Evolutionary conservation across 2,329 filamentous ascomycete species (phyloP).

Genomic region (Didymella keratinophila): DNA sequence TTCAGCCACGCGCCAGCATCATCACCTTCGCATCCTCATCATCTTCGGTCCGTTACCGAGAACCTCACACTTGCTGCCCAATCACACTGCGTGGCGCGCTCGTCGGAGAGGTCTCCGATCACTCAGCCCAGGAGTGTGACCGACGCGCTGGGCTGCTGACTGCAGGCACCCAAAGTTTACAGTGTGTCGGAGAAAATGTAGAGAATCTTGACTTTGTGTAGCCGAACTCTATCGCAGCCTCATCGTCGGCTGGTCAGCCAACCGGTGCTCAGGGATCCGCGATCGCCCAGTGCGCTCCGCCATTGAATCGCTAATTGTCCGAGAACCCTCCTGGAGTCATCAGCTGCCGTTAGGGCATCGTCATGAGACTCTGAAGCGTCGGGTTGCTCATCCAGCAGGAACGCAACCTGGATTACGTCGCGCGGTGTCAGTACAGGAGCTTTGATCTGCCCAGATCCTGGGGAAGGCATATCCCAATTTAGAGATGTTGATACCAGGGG

Average conservation of each 20-base stretch:
- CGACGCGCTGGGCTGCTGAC: constrained; percentile 8
- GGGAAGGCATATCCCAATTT: constrained; percentile 61
- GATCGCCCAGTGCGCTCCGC: constrained; percentile 88
- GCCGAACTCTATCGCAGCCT: constrained; percentile 23
- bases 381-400: constrained; percentile 65
- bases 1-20: constrained; percentile 2
- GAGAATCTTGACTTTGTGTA: neutral
- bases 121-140: constrained; percentile 8
- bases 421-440: constrained; percentile 64
- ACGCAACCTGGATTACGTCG: constrained; percentile 71
- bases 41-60: constrained; percentile 15
- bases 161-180: constrained; percentile 11
- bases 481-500: constrained; percentile 63
- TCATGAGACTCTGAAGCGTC: constrained; percentile 55
- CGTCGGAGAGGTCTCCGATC: constrained; percentile 5
- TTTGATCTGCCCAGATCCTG: constrained; percentile 41
- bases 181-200: constrained; percentile 9
- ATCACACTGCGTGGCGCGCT: constrained; percentile 6
- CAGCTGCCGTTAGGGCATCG: constrained; percentile 36
- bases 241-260: constrained; percentile 64
- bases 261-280: constrained; percentile 85
- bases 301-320: constrained; percentile 87
- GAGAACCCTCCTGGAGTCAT: constrained; percentile 66
- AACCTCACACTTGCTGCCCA: constrained; percentile 2
- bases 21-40: neutral